Evolutionary conservation across 2,329 filamentous ascomycete species (phyloP), one percentile per base, ranked within the genome.

Genomic region (Ophidiomyces ophidiicola): DNA sequence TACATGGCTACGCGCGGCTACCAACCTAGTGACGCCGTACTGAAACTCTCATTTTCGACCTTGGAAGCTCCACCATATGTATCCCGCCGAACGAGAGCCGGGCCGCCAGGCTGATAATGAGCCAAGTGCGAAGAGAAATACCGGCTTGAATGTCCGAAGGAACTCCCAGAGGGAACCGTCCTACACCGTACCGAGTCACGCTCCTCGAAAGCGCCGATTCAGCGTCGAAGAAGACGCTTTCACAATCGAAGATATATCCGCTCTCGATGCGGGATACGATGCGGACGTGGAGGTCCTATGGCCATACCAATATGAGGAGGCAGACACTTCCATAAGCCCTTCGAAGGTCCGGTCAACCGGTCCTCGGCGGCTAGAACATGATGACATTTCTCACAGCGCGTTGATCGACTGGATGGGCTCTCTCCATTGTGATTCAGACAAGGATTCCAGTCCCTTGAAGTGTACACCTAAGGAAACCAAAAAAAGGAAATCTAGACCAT

Each of bases 281-380:
- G 50, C 46, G 4, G 47, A 55, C 36, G 44, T 51, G 8, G 51
- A 58, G 39, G 49, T 59, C 3, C 47, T 64, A 14, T 52, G 47
- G 14, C 63, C 63, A 11, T 64, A 64, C 39, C 44, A 50, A 31
- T 54, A 53, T 30, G 53, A 55, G 30, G 53, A 53, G 8, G 48
- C 49, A 3, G 51, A 51, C 10, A 39, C 42, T 6, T 11, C 25
- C 32, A 18, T 12, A 25, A 30, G 26, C 12, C 33, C 11, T 4
- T n/a, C 14, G 8, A 30, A 30, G 21, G 46, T 42, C 39, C 48
- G 21, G 40, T 8, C 20, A 31, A 17, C 43, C n/a, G 44, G 46
- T 42, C 48, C 43, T n/a, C 48, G 45, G 30, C 42, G 49, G 1
- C 46, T 47, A 18, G 49, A 54, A 21, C 36, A 29, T 12, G 47